These are phyloP conservation scores for Pleurotus ostreatus DNA, from an alignment of 768 basidiomycete species.

Conservation along the genomic window DNA sequence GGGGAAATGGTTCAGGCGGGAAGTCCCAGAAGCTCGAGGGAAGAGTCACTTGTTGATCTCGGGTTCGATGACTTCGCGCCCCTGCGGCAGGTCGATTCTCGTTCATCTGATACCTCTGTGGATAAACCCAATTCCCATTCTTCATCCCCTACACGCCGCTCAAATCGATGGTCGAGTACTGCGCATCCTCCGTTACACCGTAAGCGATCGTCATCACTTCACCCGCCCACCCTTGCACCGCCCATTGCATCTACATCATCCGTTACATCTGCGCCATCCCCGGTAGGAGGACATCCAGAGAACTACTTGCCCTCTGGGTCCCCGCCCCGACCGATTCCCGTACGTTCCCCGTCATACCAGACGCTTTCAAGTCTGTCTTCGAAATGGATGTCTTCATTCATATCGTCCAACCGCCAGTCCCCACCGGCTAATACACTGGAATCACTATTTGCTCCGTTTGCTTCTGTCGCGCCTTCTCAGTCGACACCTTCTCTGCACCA, in stretches of 20 bases:
- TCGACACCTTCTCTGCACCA: conserved; percentile 10
- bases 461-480: neutral
- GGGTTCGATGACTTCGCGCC: conserved; percentile 23
- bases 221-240: conserved; percentile 30
- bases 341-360: conserved; percentile 28
- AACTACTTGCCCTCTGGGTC: neutral
- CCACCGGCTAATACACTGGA: conserved; percentile 10
- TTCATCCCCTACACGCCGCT: conserved; percentile 9
- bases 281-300: neutral
- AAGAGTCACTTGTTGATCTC: conserved; percentile 25
- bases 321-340: conserved; percentile 1
- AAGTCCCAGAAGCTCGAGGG: conserved; percentile 14
- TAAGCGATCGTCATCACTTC: conserved; percentile 25
- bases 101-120: conserved; percentile 17
- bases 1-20: conserved; percentile 6
- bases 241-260: conserved; percentile 28
- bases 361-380: conserved; percentile 45
- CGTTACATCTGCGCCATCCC: conserved; percentile 14
- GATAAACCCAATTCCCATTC: conserved; percentile 2
- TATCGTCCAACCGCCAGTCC: conserved; percentile 13
- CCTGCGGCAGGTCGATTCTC: conserved; percentile 12
- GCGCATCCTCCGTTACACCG: conserved; percentile 22
- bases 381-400: conserved; percentile 47
- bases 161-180: conserved; percentile 18
- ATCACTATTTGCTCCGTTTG: conserved; percentile 14